These are phyloP conservation scores for Aspergillus sp. DNA, from an alignment of 2,329 filamentous ascomycete species.

Conservation along the genomic window DNA sequence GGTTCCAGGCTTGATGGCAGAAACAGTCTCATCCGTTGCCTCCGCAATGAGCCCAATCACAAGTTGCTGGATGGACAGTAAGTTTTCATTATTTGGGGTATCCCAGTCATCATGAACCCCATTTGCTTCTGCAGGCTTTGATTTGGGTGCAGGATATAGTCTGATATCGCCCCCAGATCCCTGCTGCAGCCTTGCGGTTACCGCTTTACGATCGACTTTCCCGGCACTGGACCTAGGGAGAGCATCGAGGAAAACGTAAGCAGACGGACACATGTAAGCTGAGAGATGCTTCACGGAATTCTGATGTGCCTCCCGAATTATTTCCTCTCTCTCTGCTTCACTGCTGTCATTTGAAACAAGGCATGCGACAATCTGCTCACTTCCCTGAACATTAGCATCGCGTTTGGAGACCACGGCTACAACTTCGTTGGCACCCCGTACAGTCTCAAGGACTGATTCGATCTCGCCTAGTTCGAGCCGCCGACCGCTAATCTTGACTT, in stretches of 20 bases:
- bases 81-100: background rate
- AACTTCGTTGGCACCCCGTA: conserved; percentile 23
- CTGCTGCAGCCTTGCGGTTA: conserved; percentile 17
- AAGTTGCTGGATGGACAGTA: conserved; percentile 14
- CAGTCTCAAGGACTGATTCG: conserved; percentile 48
- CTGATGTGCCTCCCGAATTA: conserved; percentile 19
- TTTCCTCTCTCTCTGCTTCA: conserved; percentile 12
- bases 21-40: conserved; percentile 15
- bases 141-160: conserved; percentile 6
- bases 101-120: conserved; percentile 12
- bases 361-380: conserved; percentile 30
- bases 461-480: conserved; percentile 77
- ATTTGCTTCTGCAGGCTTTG: background rate
- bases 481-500: conserved; percentile 84
- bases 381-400: conserved; percentile 20
- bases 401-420: conserved; percentile 26
- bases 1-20: conserved; percentile 18
- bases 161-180: conserved; percentile 3
- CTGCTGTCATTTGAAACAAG: conserved; percentile 19
- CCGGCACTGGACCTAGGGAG: conserved; percentile 30
- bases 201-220: conserved; percentile 29
- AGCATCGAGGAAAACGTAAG: conserved; percentile 23
- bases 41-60: conserved; percentile 20
- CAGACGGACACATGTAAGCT: conserved; percentile 29
- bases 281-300: conserved; percentile 19